Conservation (phyloP, 805 yeast genomes). For the Yarrowia porcina region DNA sequence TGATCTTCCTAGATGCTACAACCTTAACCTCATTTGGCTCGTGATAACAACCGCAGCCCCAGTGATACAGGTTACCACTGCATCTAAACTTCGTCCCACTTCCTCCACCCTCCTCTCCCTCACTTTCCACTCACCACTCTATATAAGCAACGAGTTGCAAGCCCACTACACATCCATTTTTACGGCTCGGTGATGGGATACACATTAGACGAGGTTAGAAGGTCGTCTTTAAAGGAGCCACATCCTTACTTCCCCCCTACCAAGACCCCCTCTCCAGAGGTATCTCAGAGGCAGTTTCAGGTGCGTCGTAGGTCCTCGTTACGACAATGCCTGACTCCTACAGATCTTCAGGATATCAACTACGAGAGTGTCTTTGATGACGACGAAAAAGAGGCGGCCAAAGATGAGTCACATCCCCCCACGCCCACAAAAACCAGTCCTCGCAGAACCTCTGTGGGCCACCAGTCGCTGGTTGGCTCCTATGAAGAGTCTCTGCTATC, state of each 20-base stretch:
- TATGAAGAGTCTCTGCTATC: slow-evolving; percentile 38
- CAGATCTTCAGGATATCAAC: slow-evolving; percentile 7
- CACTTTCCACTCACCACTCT: not conserved
- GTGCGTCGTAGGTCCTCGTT: slow-evolving; percentile 18
- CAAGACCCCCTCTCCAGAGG: slow-evolving; percentile 11
- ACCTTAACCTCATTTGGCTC: not conserved
- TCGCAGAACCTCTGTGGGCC: slow-evolving; percentile 13
- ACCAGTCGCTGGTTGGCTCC: slow-evolving; percentile 36
- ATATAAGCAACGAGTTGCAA: not conserved
- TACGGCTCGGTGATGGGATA: slow-evolving; percentile 16
- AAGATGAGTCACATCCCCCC: not conserved
- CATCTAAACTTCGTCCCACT: not conserved
- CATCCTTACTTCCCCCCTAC: not conserved
- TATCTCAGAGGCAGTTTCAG: slow-evolving; percentile 10
- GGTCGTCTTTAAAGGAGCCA: slow-evolving; percentile 11
- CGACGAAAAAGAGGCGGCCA: slow-evolving; percentile 1
- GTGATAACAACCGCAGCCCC: slow-evolving; percentile 12
- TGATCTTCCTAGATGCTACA: not conserved
- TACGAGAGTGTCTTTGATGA: slow-evolving; percentile 16
- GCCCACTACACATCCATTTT: not conserved
- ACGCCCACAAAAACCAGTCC: not conserved
- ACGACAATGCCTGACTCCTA: slow-evolving; percentile 15
- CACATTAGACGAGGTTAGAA: slow-evolving; percentile 15
- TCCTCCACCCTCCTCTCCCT: not conserved
- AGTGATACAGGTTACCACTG: slow-evolving; percentile 9